Conservation (phyloP, 1,284 basidiomycete species). For the Mycena citricolor region DNA sequence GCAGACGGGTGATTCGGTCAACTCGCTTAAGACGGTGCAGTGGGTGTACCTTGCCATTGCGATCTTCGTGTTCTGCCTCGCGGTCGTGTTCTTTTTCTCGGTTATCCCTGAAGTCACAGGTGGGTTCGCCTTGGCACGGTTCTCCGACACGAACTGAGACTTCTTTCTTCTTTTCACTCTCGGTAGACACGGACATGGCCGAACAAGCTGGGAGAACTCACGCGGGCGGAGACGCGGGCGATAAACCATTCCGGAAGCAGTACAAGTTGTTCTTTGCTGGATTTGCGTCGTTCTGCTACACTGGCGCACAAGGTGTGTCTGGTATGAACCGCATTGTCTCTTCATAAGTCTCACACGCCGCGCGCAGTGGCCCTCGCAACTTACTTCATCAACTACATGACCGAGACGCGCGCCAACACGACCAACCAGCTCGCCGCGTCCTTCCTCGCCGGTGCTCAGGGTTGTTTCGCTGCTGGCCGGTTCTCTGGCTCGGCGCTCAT, state of each 20-base stretch:
- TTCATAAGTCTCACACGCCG: not conserved
- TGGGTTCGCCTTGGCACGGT: too few species aligned
- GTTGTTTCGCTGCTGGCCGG: slow-evolving; percentile 34
- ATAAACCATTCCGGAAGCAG: slow-evolving; percentile 31
- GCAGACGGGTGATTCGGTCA: slow-evolving; percentile 31
- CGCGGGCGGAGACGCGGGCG: slow-evolving; percentile 26
- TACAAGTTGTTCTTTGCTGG: slow-evolving; percentile 34
- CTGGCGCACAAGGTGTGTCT: slow-evolving; percentile 34
- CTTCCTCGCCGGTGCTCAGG: slow-evolving; percentile 35
- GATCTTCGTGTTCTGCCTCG: slow-evolving; percentile 35
- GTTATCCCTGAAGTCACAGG: slow-evolving; percentile 38
- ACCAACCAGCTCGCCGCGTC: slow-evolving; percentile 29
- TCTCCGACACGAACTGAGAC: too few species aligned
- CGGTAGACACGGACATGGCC: slow-evolving; percentile 35
- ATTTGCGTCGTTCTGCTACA: slow-evolving; percentile 36
- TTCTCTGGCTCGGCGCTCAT: slow-evolving; percentile 35
- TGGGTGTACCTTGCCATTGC: slow-evolving; percentile 38
- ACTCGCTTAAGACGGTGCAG: slow-evolving; percentile 34
- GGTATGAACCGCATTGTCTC: too few species aligned
- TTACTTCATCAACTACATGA: slow-evolving; percentile 37
- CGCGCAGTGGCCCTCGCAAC: slow-evolving; percentile 32
- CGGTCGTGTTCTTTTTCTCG: slow-evolving; percentile 34
- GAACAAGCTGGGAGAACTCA: slow-evolving; percentile 35
- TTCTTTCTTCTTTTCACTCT: not conserved
- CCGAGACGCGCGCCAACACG: slow-evolving; percentile 29